Base-by-base conservation (phyloP, 163 green algal genomes). In the Scenedesmus sp. region DNA sequence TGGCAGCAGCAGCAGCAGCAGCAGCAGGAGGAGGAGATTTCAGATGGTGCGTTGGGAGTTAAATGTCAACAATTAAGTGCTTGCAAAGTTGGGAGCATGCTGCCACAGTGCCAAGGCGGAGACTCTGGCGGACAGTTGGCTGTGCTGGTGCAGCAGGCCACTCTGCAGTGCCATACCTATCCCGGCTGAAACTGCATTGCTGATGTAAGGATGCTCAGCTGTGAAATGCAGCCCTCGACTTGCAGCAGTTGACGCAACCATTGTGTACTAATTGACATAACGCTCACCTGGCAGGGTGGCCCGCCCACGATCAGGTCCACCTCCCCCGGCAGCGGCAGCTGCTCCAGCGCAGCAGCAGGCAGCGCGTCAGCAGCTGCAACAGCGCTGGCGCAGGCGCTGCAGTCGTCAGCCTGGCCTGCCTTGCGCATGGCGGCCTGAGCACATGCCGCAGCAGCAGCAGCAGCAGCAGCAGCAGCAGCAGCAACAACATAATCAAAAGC, bases 361-460 rank as follows among this genome's bases (percentile, higher is more conserved):
- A 84, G 15, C 4, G 16, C 55, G 18, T 15, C 20, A 54, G 54
- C 54, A 52, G 55, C 55, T 20, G 55, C 23, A 12, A 15, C 13
- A 2, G 70, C 70, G 70, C 23, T 52, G 15, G 95, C 93, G 84
- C 94, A 96, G 12, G 95, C 94, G 26, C 94, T 70, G 93, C 97
- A 99, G 85, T 98, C 93, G 54, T 94, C 88, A 46, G 88, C 82
- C 64, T 93, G 54, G 2, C 96, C 96, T 8, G 95, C 96, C 93
- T 98, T 98, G 81, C 87, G 77, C 97, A 99, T 99, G 89, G 96
- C 95, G 18, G 96, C 93, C 87, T 96, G 91, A 46, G 34, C 34
- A 46, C 34, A 46, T 46, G 34, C 20, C 23, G n/a, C n/a, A n/a
- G n/a, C n/a, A n/a, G n/a, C n/a, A n/a, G n/a, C n/a, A n/a, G n/a